These are phyloP conservation scores for Metschnikowia orientalis DNA, from an alignment of 805 yeast genomes.

Conservation along the genomic window DNA sequence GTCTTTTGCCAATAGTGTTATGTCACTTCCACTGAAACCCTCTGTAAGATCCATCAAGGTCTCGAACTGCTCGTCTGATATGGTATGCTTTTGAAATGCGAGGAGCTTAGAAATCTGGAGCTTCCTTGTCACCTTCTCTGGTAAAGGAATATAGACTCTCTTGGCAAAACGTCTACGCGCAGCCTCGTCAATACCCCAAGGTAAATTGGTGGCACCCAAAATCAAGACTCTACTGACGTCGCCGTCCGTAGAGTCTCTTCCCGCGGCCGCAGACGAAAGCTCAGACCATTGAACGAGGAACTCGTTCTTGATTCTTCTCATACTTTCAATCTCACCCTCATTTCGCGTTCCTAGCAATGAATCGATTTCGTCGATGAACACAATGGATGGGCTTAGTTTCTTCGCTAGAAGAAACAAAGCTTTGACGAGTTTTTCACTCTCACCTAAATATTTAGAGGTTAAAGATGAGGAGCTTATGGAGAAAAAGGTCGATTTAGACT, in stretches of 20 bases:
- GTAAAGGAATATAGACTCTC: constrained; percentile 89
- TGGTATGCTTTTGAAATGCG: constrained; percentile 65
- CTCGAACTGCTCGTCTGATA: constrained; percentile 59
- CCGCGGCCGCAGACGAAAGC: constrained; percentile 77
- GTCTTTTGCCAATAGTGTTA: constrained; percentile 90
- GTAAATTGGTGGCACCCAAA: constrained; percentile 90
- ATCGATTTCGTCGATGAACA: constrained; percentile 94
- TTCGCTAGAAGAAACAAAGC: constrained; percentile 83
- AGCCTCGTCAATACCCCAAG: constrained; percentile 97
- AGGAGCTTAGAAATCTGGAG: constrained; percentile 67
- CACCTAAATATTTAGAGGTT: constrained; percentile 85
- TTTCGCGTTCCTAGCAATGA: constrained; percentile 76
- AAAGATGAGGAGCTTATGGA: constrained; percentile 86
- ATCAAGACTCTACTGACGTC: constrained; percentile 67
- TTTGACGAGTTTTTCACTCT: constrained; percentile 87
- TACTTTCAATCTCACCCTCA: constrained; percentile 79
- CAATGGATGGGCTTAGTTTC: constrained; percentile 85
- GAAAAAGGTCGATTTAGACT: constrained; percentile 88
- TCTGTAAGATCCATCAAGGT: constrained; percentile 62
- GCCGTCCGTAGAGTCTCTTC: constrained; percentile 45
- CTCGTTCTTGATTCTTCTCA: constrained; percentile 87
- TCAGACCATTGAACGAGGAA: constrained; percentile 94
- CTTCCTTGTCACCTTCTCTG: constrained; percentile 77
- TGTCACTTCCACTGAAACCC: constrained; percentile 89
- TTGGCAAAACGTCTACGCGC: constrained; percentile 91